Base-by-base conservation (phyloP, 441 rosid species). In the Pelargonium exstipulatum region DNA sequence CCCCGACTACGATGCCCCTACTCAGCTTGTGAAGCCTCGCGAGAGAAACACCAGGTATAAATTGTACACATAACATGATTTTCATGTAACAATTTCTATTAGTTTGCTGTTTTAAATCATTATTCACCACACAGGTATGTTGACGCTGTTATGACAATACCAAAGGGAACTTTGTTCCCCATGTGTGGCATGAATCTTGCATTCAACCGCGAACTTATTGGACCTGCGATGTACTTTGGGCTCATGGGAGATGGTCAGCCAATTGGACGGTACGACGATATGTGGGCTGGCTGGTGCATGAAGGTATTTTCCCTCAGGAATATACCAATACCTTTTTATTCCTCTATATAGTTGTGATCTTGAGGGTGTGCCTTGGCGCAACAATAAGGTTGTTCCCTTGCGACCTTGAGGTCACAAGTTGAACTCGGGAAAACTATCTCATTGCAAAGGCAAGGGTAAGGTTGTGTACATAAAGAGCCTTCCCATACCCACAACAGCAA, bases 211-310 rank as follows among this genome's bases (percentile, higher is more conserved):
- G 87, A 90, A 26, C 69, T 91, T 81, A 93, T 93, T 24, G 98
- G 97, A 16, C 91, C 98, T 42, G 97, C 98, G 64, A 93, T 93
- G 98, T 93, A 93, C 91, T 93, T 90, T 67, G 98, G 98, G 71
- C 98, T 93, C 62, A 93, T 90, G 98, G 98, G 98, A 60, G 96
- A 93, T 77, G 96, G 98, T 67, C 98, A 90, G 83, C 98, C 98
- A 49, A 93, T 93, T 45, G 97, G 97, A 66, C 97, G 98, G 14
- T 93, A 90, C 49, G 98, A 93, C 5, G 98, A 93, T 66, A 91
- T 93, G 98, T 93, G 98, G 98, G 96, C 98, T 70, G 98, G 98
- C 72, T 93, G 97, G 97, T 93, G 98, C 69, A 71, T 65, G 77
- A 91, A 93, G 97, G 98, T 55, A 55, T 37, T 37, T 37, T 5